These are phyloP conservation scores for Sordariomycetes sp. DNA, from an alignment of 2,329 filamentous ascomycete genomes.

Conservation along the genomic window DNA sequence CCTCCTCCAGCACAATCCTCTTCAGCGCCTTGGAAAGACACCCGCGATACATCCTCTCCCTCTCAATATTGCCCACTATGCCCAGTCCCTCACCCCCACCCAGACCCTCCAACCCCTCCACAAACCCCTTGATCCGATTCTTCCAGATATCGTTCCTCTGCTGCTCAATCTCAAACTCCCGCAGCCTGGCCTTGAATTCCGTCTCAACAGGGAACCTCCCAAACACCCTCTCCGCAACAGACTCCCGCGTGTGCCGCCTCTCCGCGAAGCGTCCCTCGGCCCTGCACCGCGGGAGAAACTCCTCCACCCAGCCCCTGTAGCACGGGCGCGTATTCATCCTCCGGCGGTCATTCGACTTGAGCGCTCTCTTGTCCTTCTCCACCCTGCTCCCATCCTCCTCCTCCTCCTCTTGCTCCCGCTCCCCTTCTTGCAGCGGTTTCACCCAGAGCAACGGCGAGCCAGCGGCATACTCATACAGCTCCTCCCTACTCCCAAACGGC, in stretches of 20 bases:
- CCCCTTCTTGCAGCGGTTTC: background rate
- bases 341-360: slow-evolving; percentile 42
- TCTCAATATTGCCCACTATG: background rate
- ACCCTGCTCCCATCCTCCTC: background rate
- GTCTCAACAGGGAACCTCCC: slow-evolving; percentile 28
- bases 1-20: slow-evolving; percentile 32
- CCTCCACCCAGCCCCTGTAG: slow-evolving; percentile 47
- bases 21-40: slow-evolving; percentile 28
- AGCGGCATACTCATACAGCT: slow-evolving; percentile 49
- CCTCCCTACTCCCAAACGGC: slow-evolving; percentile 39
- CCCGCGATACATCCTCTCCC: slow-evolving; percentile 16
- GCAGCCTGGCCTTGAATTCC: slow-evolving; percentile 29
- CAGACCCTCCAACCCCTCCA: slow-evolving; percentile 17
- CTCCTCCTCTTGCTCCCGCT: background rate
- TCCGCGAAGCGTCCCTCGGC: slow-evolving; percentile 20
- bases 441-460: slow-evolving; percentile 45
- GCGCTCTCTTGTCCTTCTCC: slow-evolving; percentile 16
- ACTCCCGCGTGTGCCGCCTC: slow-evolving; percentile 20
- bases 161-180: slow-evolving; percentile 24
- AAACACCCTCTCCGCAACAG: slow-evolving; percentile 40
- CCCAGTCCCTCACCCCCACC: slow-evolving; percentile 10
- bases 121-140: slow-evolving; percentile 24
- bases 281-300: slow-evolving; percentile 44
- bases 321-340: slow-evolving; percentile 40
- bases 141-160: slow-evolving; percentile 29